Evolutionary conservation across 2,329 filamentous ascomycete species (phyloP), one percentile per base, ranked within the genome.

Genomic region (Fusarium sp.): DNA sequence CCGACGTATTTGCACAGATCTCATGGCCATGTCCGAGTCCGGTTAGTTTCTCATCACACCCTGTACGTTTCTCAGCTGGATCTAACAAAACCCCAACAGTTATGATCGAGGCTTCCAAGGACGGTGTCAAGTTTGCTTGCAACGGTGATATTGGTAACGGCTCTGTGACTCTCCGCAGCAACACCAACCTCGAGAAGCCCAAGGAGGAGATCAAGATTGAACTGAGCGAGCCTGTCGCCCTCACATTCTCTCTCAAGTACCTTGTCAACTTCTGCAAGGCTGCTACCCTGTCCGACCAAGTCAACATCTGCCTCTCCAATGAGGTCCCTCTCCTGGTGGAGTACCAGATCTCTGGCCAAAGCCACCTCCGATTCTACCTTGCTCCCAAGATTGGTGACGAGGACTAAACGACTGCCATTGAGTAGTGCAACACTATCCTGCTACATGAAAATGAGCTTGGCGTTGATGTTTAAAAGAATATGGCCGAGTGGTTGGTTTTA

Each of bases 261-360:
- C 91, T 99, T 5, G 93, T 97, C 87, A 98, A 98, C 88, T 99
- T 99, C 86, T 98, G 96, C 92, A 99, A 99, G 86, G 97, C 97
- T 34, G 92, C 93, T 69, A 90, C 89, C 55, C 86, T 99, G 66
- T 95, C 94, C 41, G 85, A 82, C 74, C 87, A 88, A 72, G 97
- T 99, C 82, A 96, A 92, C 84, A 90, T 99, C 75, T 97, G 92
- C 83, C 88, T 99, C 74, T 98, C 95, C 55, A 94, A 94, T 82
- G 96, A 99, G 83, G 95, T 99, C 54, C 96, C 96, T 28, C 89
- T 99, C 72, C 86, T 98, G 75, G 96, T 99, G 46, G 96, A 99
- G 85, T 99, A 98, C 82, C 86, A 84, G 58, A 83, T 98, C 66
- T 86, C 87, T 57, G 92, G 93, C 81, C 96, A 95, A 84, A 96